Conservation (phyloP, 129 eudicot species). For the Chrysanthemum lavandulifolium region DNA sequence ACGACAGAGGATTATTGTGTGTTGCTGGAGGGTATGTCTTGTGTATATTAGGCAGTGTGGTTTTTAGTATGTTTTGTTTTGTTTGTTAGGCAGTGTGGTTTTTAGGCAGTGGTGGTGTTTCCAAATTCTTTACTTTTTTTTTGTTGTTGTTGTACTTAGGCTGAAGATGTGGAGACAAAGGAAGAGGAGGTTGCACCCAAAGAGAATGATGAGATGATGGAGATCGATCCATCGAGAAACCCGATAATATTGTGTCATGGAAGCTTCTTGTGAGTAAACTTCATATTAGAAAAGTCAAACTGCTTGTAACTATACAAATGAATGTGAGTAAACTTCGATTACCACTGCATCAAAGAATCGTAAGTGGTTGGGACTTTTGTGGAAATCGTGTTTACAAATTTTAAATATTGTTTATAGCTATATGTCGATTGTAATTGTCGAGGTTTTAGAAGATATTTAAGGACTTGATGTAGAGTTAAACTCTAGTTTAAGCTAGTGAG, state of each 20-base stretch:
- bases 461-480: neutral
- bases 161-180: slow-evolving; percentile 37
- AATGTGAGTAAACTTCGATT: slow-evolving; percentile 11
- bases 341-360: too few species aligned
- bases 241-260: slow-evolving; percentile 69
- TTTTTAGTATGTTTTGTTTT: too few species aligned
- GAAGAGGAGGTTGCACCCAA: slow-evolving; percentile 27
- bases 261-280: slow-evolving; percentile 94
- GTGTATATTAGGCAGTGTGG: too few species aligned
- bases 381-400: neutral
- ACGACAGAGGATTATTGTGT: too few species aligned
- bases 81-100: too few species aligned
- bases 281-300: slow-evolving; percentile 30
- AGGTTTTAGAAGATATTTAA: neutral
- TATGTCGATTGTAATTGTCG: neutral
- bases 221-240: slow-evolving; percentile 46
- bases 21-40: too few species aligned
- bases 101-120: too few species aligned
- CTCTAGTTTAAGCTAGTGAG: neutral
- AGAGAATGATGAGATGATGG: slow-evolving; percentile 33
- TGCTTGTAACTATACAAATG: slow-evolving; percentile 24
- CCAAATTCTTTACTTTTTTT: neutral
- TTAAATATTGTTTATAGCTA: neutral
- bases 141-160: slow-evolving; percentile 29
- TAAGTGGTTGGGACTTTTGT: neutral